A percentile compares a stretch with the other conserved stretches of the same genome.
Conservation (phyloP, 306 rosid species). For the Sicyos edulis region DNA sequence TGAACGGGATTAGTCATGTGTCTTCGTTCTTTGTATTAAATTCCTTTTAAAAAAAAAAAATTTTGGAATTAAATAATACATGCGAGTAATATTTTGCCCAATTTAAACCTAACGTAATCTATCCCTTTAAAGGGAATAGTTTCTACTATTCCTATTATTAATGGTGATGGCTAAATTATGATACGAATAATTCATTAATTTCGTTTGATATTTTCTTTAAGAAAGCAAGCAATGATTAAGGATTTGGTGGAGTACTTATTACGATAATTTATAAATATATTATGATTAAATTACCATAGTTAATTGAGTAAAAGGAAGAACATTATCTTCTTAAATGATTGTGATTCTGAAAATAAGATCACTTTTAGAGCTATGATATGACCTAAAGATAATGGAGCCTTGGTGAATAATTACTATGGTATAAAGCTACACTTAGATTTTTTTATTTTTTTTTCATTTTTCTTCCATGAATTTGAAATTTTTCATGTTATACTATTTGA, state of each 20-base stretch:
- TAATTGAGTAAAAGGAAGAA: slow-evolving; percentile 13
- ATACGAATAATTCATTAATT: background rate
- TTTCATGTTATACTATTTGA: background rate
- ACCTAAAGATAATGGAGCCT: slow-evolving; percentile 23
- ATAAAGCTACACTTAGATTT: background rate
- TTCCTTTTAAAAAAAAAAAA: too few species aligned
- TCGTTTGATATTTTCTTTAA: background rate
- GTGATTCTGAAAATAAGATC: slow-evolving; percentile 12
- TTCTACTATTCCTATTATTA: background rate
- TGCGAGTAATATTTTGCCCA: too few species aligned
- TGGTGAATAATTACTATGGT: background rate
- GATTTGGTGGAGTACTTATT: slow-evolving; percentile 17
- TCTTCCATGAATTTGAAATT: background rate
- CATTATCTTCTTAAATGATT: slow-evolving; percentile 4
- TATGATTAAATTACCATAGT: slow-evolving; percentile 16
- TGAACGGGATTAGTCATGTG: too few species aligned
- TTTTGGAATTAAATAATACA: too few species aligned
- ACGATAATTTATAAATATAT: slow-evolving; percentile 1
- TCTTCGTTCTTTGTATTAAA: too few species aligned
- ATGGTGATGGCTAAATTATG: background rate
- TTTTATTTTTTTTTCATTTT: background rate
- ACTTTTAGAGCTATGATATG: slow-evolving; percentile 6
- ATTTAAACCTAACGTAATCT: too few species aligned
- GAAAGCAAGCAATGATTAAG: slow-evolving; percentile 6
- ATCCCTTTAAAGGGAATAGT: background rate